Percentiles rank a stretch among this genome's conserved stretches.
These are phyloP conservation scores for Adansonia rubrostipa DNA, from an alignment of 441 rosid genomes.

Conservation along the genomic window DNA sequence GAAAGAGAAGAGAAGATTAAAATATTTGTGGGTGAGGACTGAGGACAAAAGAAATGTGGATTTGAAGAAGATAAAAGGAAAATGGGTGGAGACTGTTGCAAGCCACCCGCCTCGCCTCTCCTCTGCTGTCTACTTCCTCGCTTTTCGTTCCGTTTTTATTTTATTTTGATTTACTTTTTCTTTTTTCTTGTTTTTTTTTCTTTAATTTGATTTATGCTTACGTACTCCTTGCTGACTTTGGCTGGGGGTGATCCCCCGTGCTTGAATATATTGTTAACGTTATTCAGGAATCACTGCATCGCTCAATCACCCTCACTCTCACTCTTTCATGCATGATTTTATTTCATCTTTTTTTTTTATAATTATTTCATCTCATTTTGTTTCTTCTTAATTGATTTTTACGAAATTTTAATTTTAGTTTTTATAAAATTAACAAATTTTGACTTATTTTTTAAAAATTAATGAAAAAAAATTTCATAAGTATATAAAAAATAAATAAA, in stretches of 20 bases:
- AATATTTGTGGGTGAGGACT: conserved; percentile 19
- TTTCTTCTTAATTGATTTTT: too few species aligned
- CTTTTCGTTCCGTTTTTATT: not conserved
- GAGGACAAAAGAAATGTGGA: conserved; percentile 30
- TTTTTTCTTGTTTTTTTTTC: not conserved
- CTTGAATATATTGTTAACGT: not conserved
- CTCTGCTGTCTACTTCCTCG: conserved; percentile 34
- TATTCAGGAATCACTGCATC: not conserved
- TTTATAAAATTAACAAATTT: too few species aligned
- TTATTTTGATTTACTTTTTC: too few species aligned
- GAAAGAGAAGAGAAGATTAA: conserved; percentile 24
- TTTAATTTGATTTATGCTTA: not conserved
- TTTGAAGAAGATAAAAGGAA: conserved; percentile 44
- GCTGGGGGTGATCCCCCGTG: not conserved
- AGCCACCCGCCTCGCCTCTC: conserved; percentile 52
- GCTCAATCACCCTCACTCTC: too few species aligned
- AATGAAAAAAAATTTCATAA: too few species aligned
- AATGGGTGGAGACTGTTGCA: conserved; percentile 31
- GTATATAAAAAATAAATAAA: too few species aligned
- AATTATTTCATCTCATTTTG: too few species aligned
- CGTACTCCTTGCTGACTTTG: not conserved
- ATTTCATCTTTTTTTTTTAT: too few species aligned
- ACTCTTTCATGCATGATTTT: too few species aligned
- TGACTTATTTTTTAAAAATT: too few species aligned
- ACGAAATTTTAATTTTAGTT: too few species aligned